Percentiles rank a stretch among this genome's conserved stretches.
Conservation (phyloP, 139 green algal genomes). For the Chlamydomonas sphaeroides region DNA sequence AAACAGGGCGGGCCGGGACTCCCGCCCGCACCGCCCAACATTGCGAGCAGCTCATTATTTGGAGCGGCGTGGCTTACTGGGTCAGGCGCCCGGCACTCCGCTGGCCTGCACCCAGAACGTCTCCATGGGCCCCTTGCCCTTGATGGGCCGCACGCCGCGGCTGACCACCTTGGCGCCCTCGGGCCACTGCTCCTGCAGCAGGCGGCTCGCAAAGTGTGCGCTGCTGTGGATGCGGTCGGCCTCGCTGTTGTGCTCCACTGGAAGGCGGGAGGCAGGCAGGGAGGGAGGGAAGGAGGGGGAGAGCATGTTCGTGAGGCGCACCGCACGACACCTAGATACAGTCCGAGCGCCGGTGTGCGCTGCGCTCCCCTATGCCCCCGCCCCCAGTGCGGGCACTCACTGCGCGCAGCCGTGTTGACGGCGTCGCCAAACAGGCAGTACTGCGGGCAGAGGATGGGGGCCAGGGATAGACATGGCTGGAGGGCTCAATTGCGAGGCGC, state of each 20-base stretch:
- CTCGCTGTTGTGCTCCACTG: constrained; percentile 43
- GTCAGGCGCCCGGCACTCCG: no score
- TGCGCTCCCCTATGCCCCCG: background rate
- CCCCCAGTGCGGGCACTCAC: background rate
- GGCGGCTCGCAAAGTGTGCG: constrained; percentile 22
- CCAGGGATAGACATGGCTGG: no score
- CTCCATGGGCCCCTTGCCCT: constrained; percentile 40
- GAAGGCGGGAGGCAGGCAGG: background rate
- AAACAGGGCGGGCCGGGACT: no score
- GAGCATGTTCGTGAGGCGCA: no score
- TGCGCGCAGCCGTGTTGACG: constrained; percentile 41
- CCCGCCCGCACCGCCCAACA: no score
- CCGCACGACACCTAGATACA: no score
- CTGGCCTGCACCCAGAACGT: constrained; percentile 31
- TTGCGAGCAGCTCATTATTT: no score
- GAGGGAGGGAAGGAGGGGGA: no score
- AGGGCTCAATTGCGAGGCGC: no score
- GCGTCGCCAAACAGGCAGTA: constrained; percentile 55
- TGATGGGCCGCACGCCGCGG: constrained; percentile 12
- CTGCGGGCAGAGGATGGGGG: no score
- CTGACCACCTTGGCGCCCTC: background rate
- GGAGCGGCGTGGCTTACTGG: no score
- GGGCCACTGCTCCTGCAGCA: constrained; percentile 34
- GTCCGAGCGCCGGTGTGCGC: no score
- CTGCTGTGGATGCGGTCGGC: constrained; percentile 29